A percentile compares a stretch with the other conserved stretches of the same genome.
phyloP scores from a whole-genome alignment of 2,329 filamentous ascomycete genomes.

The Ophiostoma populinum region DNA sequence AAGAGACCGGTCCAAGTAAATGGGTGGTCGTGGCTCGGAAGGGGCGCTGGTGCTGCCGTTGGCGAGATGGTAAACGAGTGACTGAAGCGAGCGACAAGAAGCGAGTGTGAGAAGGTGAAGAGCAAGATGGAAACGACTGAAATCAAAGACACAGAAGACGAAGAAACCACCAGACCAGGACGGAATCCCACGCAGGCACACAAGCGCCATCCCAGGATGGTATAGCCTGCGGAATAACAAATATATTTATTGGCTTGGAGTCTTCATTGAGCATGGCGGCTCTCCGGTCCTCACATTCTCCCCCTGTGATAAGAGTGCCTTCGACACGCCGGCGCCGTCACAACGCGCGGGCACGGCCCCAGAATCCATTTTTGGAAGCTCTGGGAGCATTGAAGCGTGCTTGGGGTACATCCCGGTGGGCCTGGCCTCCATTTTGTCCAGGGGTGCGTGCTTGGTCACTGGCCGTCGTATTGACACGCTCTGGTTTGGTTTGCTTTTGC shows the following conservation, averaged over 20 bases:
- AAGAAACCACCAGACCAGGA: no score
- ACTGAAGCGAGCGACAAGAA: no score
- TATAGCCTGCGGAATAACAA: conserved; percentile 6
- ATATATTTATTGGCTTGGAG: conserved; percentile 5
- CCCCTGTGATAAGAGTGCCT: neutral
- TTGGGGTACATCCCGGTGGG: conserved; percentile 3
- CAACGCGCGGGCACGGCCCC: neutral
- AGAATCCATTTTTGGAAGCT: neutral
- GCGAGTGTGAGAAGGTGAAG: no score
- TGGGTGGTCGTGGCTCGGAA: no score
- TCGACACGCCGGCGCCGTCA: no score
- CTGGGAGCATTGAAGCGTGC: neutral
- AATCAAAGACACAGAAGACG: no score
- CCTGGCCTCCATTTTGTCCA: neutral
- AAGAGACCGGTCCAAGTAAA: no score
- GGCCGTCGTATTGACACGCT: neutral
- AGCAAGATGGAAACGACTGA: no score
- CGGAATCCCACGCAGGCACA: no score
- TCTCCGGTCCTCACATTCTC: neutral
- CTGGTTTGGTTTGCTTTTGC: no score
- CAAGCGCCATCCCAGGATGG: conserved; percentile 1
- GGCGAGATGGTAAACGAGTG: no score
- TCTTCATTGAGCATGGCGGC: conserved; percentile 7
- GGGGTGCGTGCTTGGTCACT: neutral
- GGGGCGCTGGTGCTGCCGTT: no score